Evolutionary conservation across 352 stramenopile genomes (phyloP), one percentile per base, ranked within the genome.

Genomic region (Peronospora belbahrii): DNA sequence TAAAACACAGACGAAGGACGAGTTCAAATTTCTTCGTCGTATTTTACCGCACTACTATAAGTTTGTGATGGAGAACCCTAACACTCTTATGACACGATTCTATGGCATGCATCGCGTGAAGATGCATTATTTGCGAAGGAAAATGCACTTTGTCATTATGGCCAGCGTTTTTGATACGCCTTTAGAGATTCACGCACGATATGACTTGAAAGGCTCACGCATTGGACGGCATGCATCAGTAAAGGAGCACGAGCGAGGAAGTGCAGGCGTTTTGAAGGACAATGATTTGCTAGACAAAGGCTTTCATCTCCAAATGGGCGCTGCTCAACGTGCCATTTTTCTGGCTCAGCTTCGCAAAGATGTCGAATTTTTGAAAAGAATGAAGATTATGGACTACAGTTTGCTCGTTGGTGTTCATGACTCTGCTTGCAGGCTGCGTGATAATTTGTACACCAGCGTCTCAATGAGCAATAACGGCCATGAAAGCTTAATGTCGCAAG

Each of bases 1-100:
- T 70, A 99, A 99, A 75, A 98, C 95, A 10, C 95, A 98, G 75
- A 98, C 92, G 4, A 97, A 98, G 62, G 88, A 94, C n/a, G 96
- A 99, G 74, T 97, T 83, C 42, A 98, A 98, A 66, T 99, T 98
- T 55, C 77, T 99, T 42, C 80, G 93, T 6, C 81, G 95, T 48
- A 97, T 99, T 55, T 55, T 98, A 23, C 94, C 95, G 4, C 85
- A 98, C 51, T 99, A 99, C 63, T 99, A 98, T 76, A 88, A 95
- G 50, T 96, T 98, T 56, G 94, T 97, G 25, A 87, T 88, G 56
- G 74, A 97, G 53, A 98, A 99, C 72, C 93, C 95, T 3, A 95
- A 98, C 65, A 98, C 95, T 9, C 69, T 99, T 14, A 79, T 99
- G 40, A 96, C 95, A 17, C 90, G 95, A 35, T 99, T 98, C 61